phyloP scores from a whole-genome alignment of 768 basidiomycete genomes.

The Tulasnella sp. region DNA sequence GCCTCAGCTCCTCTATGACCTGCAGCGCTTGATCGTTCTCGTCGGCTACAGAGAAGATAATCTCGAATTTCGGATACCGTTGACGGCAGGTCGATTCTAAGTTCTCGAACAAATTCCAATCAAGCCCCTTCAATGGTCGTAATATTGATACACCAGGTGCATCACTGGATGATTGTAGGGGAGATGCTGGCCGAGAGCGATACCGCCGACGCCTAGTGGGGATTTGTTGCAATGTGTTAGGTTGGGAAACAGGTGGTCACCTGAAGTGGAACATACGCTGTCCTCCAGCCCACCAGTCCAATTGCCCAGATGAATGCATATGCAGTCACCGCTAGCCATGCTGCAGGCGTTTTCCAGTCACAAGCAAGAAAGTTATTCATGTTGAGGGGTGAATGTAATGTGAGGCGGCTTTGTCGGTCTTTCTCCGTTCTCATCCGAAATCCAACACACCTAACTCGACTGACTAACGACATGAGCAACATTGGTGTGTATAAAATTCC shows the following conservation, averaged over 20 bases:
- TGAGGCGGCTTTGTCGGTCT: too few species aligned
- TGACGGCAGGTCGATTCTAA: constrained; percentile 86
- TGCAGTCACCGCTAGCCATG: not conserved
- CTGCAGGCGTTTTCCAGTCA: not conserved
- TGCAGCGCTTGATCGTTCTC: constrained; percentile 79
- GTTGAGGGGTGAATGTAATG: too few species aligned
- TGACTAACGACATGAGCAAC: too few species aligned
- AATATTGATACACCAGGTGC: constrained; percentile 89
- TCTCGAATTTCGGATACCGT: constrained; percentile 85
- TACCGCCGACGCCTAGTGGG: constrained; percentile 61
- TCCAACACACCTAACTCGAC: too few species aligned
- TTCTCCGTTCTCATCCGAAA: too few species aligned
- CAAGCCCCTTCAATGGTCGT: constrained; percentile 88
- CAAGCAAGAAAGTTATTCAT: too few species aligned
- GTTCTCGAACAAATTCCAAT: constrained; percentile 93
- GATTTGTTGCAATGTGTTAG: not conserved
- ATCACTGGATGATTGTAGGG: constrained; percentile 39
- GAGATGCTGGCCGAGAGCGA: constrained; percentile 52
- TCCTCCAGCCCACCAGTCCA: constrained; percentile 23
- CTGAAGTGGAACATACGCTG: constrained; percentile 13
- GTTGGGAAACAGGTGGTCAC: constrained; percentile 7
- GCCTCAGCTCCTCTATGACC: constrained; percentile 66
- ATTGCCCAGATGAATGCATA: constrained; percentile 12
- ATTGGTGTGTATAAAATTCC: too few species aligned
- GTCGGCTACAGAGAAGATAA: constrained; percentile 85